Evolutionary conservation across 371 early-diverging fungal species (phyloP), one percentile per base, ranked within the genome.

Genomic region (Circinella umbellata): DNA sequence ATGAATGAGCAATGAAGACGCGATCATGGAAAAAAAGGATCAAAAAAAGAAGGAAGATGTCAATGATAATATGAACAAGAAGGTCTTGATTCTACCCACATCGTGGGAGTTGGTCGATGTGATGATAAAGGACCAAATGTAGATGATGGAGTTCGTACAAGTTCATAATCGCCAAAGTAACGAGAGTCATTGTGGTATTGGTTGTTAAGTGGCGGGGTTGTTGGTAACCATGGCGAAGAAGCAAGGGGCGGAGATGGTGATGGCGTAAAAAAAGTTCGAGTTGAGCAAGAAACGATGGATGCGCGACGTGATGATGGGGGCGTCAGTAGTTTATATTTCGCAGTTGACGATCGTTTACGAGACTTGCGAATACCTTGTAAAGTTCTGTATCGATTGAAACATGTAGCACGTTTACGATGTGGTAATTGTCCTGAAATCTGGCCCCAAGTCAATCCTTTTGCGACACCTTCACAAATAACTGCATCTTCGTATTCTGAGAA

Each of bases 381-480:
- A 0, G 84, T 84, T 60, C 80, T 67, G 37, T 80, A 84, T 47
- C 84, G 76, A 61, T 84, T 84, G 59, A 80, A 84, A 63, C 84
- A 84, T 10, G 84, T 84, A 10, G 84, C 84, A 18, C 84, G 78
- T 63, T 84, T 84, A 59, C 84, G 80, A 49, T 80, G 80, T 27
- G 80, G 80, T 18, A 84, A 62, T 10, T 75, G 69, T 27, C 68
- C 74, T 3, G 84, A 81, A 60, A 84, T 84, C 66, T 81, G 80
- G 7, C 80, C 77, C 84, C 84, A 84, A 8, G 84, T 81, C 66
- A 84, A 63, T 4, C 80, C 76, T 51, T 77, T 75, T 61, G 81
- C 81, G 47, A 78, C 81, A 53, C 84, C 84, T 65, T 81, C 71
- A 57, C 80, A 77, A 20, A 84, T 84, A 18, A 84, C 73, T 18